Evolutionary conservation across 805 yeast genomes (phyloP), one percentile per base, ranked within the genome.

Genomic region (Sugiyamaella floridensis): DNA sequence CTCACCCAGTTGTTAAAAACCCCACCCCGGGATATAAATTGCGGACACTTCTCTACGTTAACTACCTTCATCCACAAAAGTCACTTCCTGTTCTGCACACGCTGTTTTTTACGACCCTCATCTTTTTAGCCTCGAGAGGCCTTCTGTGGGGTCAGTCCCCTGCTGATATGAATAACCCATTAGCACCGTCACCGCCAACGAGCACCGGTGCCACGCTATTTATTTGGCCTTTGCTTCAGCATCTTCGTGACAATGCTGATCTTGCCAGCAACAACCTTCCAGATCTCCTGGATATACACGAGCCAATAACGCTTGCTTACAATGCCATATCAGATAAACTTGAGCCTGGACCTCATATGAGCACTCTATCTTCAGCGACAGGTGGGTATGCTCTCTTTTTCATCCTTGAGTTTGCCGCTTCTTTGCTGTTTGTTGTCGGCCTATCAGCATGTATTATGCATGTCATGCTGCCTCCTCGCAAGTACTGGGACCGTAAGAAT

Each of bases 331-430:
- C 47, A 3, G 15, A 26, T 2, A 19, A 18, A 5, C 41, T 49
- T 20, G 10, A 16, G 8, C 32, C 32, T 19, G 34, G n/a, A 14
- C 47, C 48, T 14, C 29, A 5, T 15, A 20, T 29, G 28, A 32
- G 26, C 20, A n/a, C 48, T n/a, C n/a, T 34, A n/a, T 8, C 48
- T 4, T 29, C 41, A 9, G 28, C 29, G 2, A 29, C 29, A 8
- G 53, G 49, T 2, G 53, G 53, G 4, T 45, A 45, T 40, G 34
- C 53, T 7, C 10, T 45, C 22, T 32, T 18, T 43, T n/a, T 48
- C 37, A 37, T 79, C 22, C 58, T 83, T 49, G 92, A 85, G 63
- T 77, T 82, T 56, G 56, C 75, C 1, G 69, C 82, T 5, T 71
- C 80, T 11, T 54, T 83, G 22, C 58, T 76, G 1, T 79, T 85